Base-by-base conservation (phyloP, 2,329 filamentous ascomycete species). In the Fonsecaea monophora region DNA sequence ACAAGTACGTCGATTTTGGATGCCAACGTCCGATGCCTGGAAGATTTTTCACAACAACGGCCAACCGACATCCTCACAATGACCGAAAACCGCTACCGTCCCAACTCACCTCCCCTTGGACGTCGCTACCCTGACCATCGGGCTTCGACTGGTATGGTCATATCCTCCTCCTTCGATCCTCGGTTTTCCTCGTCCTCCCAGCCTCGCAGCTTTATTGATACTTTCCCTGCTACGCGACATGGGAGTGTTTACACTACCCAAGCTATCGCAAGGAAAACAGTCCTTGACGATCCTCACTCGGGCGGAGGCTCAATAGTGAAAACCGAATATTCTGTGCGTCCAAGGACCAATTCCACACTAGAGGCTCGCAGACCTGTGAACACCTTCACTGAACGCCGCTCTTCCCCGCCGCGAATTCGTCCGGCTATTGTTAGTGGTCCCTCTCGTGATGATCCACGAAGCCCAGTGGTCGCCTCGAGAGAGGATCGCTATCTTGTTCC, bases 241-340 rank as follows among this genome's bases (percentile, higher is more conserved):
- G 69, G 64, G 13, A 69, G 63, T 25, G 59, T 67, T 30, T 73
- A 73, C 53, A 67, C 65, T 37, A 67, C 72, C 21, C 71, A 70
- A 53, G 62, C 64, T 10, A 64, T 69, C 8, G 64, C 68, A 42
- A 73, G 67, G 60, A 70, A 66, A 55, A 70, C 70, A 34, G 70
- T 68, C 45, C 60, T 70, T 37, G 71, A 71, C 56, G 60, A 70
- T 10, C 35, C 48, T 35, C 66, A 72, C 35, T 61, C 69, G 1
- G 67, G 69, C 25, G 67, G 68, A 32, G 70, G 68, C 10, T 48
- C 62, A 4, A 65, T 70, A 32, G 62, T 70, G 15, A 60, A 68
- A n/a, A 73, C 70, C n/a, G 70, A 73, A 53, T 73, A 74, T 58
- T 45, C 71, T 37, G 66, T 72, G 32, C 68, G 72, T 30, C 71